These are phyloP conservation scores for Penicillium alfredii DNA, from an alignment of 495 filamentous ascomycete species.

Conservation along the genomic window DNA sequence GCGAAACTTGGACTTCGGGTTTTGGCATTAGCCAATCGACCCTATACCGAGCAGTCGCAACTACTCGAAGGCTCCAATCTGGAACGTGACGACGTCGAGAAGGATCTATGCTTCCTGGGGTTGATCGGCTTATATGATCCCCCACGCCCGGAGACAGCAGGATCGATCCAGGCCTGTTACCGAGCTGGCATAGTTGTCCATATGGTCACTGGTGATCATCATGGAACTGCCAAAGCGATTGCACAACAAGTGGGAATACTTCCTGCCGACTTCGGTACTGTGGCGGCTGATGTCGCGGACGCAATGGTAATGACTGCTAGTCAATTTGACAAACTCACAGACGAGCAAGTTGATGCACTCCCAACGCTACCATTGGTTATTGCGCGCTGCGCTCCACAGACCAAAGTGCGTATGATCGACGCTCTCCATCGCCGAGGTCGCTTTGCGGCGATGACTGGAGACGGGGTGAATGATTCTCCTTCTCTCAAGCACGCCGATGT, in stretches of 20 bases:
- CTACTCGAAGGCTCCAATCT: conserved; percentile 8
- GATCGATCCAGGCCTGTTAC: conserved; percentile 58
- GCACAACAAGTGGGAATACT: conserved; percentile 72
- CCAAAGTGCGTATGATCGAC: conserved; percentile 64
- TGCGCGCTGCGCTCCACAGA: conserved; percentile 59
- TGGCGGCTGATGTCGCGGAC: conserved; percentile 45
- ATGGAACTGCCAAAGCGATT: conserved; percentile 68
- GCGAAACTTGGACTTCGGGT: conserved; percentile 53
- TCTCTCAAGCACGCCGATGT: conserved; percentile 82
- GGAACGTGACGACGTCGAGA: conserved; percentile 12
- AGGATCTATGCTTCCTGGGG: conserved; percentile 56
- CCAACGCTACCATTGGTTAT: conserved; percentile 58
- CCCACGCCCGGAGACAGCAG: conserved; percentile 61
- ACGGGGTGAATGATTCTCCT: conserved; percentile 89
- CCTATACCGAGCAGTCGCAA: conserved; percentile 16
- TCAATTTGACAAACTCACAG: conserved; percentile 56
- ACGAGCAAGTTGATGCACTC: conserved; percentile 53
- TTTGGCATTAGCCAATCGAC: conserved; percentile 47
- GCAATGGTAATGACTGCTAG: conserved; percentile 57
- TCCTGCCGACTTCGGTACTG: conserved; percentile 47
- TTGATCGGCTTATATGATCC: conserved; percentile 72
- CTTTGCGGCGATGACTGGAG: conserved; percentile 89
- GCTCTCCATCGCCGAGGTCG: conserved; percentile 66
- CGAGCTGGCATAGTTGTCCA: conserved; percentile 69
- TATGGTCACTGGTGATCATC: conserved; percentile 78